Base-by-base conservation (phyloP, 1,139 yeast genomes). In the Kodamaea alishanica region DNA sequence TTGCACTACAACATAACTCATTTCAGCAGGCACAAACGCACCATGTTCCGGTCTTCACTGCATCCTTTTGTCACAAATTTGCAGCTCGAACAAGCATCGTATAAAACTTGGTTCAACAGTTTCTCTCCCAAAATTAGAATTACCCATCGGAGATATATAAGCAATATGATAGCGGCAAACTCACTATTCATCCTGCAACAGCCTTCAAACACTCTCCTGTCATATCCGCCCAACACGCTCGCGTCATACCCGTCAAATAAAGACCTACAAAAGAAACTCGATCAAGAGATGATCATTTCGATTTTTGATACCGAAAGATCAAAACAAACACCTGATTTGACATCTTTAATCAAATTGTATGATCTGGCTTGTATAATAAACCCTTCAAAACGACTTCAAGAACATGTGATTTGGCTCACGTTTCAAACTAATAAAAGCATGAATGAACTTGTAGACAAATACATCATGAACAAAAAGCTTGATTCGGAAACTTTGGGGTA, bases 401-500 rank as follows among this genome's bases (percentile, higher is more conserved):
- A 15, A 15, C 20, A 15, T 15, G 20, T 15, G 20, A 15, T 15
- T 4, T 15, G 20, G 20, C 20, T 15, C 4, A 15, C 20, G 3
- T 15, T 15, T 15, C 20, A 15, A 15, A 15, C 20, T 3, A 15
- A 15, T 15, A 15, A 15, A 15, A 15, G 20, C 20, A 15, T 15
- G 20, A 15, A 15, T 15, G 20, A 15, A 15, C 45, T 61, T 10
- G 40, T 56, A 5, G 48, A 53, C 24, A 35, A 43, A 7, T 58
- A 60, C 39, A 45, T 60, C 28, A 48, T 47, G 31, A 44, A 43
- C 12, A 38, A 45, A 8, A 41, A 37, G 7, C 50, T 56, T 33
- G 51, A 62, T 43, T 47, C 62, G 6, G 50, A 48, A 10, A 58
- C 64, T 2, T 46, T 67, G 36, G 51, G 61, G 24, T 66, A 67